Base-by-base conservation (phyloP, 1,284 basidiomycete genomes). In the Heterobasidion parviporum region DNA sequence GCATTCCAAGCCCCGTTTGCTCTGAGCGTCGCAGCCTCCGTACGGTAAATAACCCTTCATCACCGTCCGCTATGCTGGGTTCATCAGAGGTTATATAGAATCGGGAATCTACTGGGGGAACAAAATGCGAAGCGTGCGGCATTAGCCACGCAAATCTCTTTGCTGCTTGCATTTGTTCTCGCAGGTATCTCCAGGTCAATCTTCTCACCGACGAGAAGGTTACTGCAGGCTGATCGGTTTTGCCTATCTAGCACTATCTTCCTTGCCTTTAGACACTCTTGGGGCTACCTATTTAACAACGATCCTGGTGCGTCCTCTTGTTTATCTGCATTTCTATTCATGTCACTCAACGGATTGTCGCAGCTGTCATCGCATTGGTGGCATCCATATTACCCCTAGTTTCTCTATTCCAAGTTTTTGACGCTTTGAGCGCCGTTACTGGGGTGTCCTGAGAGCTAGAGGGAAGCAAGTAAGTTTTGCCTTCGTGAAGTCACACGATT, bases 1-100 rank as follows among this genome's bases (percentile, higher is more conserved):
- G 88, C 88, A 4, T 96, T 85, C 69, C 94, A 96, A 69, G 88
- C 88, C 1, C 92, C 93, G 0, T 92, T 85, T 58, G 83, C 91
- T 0, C 70, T 96, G 16, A 81, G 85, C 54, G 81, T 94, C 8
- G 92, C 94, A 0, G 77, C 87, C 1, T 88, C 92, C 18, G 92
- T 96, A 49, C 82, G 94, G 81, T 87, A 65, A 20, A 76, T 69
- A 8, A 15, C 10, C 34, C 8, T 53, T 38, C 5, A n/a, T 20
- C 20, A 52, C 10, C 6, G 35, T 43, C 34, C 51, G 26, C 26
- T 33, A 12, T 36, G 44, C 36, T 34, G 32, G 9, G 26, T 5
- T 26, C 46, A 6, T 46, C 52, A 26, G 53, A 7, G 52, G 38
- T 41, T 33, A 41, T 20, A 12, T 56, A 87, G 87, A 14, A 85